These are phyloP conservation scores for Candida maris DNA, from an alignment of 805 yeast genomes.

Conservation along the genomic window DNA sequence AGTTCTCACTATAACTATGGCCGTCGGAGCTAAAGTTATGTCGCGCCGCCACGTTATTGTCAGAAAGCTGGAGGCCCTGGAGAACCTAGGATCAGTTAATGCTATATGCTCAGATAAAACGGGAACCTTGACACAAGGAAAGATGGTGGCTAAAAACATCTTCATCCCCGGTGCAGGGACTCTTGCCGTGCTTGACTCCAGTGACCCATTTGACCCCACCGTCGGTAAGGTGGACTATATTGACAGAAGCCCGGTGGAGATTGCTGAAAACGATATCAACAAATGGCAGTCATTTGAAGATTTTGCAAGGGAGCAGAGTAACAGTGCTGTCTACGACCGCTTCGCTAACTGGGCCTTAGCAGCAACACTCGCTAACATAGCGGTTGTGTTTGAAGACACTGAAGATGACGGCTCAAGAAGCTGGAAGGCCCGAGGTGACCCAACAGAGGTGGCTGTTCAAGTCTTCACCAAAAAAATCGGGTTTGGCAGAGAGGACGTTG, in stretches of 20 bases:
- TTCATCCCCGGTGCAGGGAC: slow-evolving; percentile 68
- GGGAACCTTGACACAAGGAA: slow-evolving; percentile 78
- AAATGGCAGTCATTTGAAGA: slow-evolving; percentile 31
- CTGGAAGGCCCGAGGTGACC: slow-evolving; percentile 86
- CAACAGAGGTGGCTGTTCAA: slow-evolving; percentile 86
- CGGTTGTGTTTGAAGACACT: slow-evolving; percentile 52
- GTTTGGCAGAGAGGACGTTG: slow-evolving; percentile 41
- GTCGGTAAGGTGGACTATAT: slow-evolving; percentile 44
- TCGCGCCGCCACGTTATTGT: slow-evolving; percentile 68
- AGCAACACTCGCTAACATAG: slow-evolving; percentile 79
- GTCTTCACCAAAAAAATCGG: slow-evolving; percentile 64
- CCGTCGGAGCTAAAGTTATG: slow-evolving; percentile 74
- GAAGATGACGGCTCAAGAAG: slow-evolving; percentile 34
- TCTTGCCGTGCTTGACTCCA: slow-evolving; percentile 48
- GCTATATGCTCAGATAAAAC: slow-evolving; percentile 83
- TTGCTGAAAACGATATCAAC: slow-evolving; percentile 33
- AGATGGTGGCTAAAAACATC: slow-evolving; percentile 66
- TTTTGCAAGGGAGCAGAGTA: slow-evolving; percentile 13
- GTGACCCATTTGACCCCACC: slow-evolving; percentile 63
- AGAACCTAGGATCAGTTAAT: slow-evolving; percentile 74
- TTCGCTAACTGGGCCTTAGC: slow-evolving; percentile 54
- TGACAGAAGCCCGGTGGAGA: slow-evolving; percentile 35
- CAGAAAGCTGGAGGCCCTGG: slow-evolving; percentile 71
- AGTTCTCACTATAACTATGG: slow-evolving; percentile 82
- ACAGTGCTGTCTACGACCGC: slow-evolving; percentile 14